Conservation (phyloP, 495 filamentous ascomycete species). For the Elaphomyces granulatus region DNA sequence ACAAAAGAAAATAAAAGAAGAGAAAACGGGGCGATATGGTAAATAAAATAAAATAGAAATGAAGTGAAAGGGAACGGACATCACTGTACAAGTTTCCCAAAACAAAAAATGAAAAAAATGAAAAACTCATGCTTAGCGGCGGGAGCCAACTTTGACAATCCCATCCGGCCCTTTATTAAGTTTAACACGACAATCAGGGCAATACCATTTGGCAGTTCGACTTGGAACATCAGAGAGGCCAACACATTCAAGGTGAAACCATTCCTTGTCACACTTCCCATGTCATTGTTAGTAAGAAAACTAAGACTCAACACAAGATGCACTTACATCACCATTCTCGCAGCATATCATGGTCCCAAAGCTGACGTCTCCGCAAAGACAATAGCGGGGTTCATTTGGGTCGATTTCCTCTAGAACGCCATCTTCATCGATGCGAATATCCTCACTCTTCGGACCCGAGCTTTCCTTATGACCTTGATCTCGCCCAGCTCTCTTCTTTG, state of each 20-base stretch:
- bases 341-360: conserved; percentile 93
- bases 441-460: conserved; percentile 13
- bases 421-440: conserved; percentile 33
- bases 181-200: conserved; percentile 65
- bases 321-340: conserved; percentile 75
- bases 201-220: conserved; percentile 84
- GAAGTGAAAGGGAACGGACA: too few species aligned
- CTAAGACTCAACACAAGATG: conserved; percentile 5
- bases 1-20: too few species aligned
- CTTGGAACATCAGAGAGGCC: conserved; percentile 60
- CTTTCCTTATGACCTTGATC: conserved; percentile 12
- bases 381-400: conserved; percentile 77
- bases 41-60: too few species aligned
- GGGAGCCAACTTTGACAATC: conserved; percentile 22
- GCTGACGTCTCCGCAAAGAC: conserved; percentile 80
- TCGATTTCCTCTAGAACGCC: conserved; percentile 59
- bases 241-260: conserved; percentile 91
- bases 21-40: too few species aligned
- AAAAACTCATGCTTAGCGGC: conserved; percentile 24
- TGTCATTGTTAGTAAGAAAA: conserved; percentile 14
- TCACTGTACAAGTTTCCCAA: too few species aligned
- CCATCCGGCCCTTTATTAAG: conserved; percentile 40
- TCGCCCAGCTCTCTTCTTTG: conserved; percentile 35
- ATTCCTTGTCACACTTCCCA: conserved; percentile 54
- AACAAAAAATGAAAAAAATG: too few species aligned